A percentile compares a stretch with the other conserved stretches of the same genome.
Conservation (phyloP, 148 eudicot genomes). For the Chenopodium suecicum region DNA sequence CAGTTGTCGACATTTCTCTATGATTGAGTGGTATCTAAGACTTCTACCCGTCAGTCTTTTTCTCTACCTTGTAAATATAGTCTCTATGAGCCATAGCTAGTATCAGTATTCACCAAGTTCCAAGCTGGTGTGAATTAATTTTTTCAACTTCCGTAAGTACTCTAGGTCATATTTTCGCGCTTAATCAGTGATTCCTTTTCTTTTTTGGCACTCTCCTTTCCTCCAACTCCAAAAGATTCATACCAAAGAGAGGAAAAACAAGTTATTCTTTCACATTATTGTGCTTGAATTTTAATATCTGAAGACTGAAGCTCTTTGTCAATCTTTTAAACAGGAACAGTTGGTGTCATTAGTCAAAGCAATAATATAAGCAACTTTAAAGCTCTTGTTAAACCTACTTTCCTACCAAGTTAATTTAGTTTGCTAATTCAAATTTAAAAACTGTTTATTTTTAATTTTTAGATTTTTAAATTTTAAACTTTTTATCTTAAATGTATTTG, state of each 20-base stretch:
- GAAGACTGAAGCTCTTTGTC: neutral
- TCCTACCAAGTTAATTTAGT: too few relatives aligned
- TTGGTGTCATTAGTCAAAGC: constrained; percentile 6
- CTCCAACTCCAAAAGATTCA: neutral
- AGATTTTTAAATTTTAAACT: too few relatives aligned
- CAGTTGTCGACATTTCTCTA: constrained; percentile 15
- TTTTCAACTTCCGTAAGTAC: neutral
- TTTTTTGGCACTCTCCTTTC: neutral
- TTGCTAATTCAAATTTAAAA: too few relatives aligned
- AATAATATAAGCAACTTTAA: neutral
- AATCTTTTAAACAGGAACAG: neutral
- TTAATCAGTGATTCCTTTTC: too few relatives aligned
- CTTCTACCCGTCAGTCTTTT: neutral
- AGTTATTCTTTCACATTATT: too few relatives aligned
- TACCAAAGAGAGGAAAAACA: too few relatives aligned
- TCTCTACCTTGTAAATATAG: neutral
- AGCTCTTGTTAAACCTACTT: neutral
- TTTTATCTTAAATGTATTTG: too few relatives aligned
- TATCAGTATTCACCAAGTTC: neutral
- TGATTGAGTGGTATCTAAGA: neutral
- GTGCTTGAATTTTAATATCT: neutral
- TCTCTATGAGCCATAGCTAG: neutral
- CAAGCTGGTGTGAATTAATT: neutral
- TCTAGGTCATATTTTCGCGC: neutral
- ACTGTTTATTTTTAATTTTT: too few relatives aligned